Base-by-base conservation (phyloP, 306 rosid genomes). In the Argentina anserina region DNA sequence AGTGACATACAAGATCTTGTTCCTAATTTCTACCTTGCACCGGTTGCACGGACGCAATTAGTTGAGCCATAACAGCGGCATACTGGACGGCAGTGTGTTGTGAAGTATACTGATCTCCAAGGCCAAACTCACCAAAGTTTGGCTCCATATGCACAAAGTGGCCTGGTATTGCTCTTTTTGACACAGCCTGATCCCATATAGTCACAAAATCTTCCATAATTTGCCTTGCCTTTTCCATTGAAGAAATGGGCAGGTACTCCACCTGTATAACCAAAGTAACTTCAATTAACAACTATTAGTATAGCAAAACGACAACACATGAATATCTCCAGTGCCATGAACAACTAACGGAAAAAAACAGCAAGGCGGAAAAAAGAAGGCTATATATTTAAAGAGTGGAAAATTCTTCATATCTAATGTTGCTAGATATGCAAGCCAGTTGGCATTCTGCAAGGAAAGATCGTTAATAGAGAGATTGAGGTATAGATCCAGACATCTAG, bases 21-120 rank as follows among this genome's bases (percentile, higher is more conserved):
- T 55, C 33, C 88, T 88, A 89, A 66, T 65, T 88, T 81, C 97
- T 83, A 63, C 45, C 78, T 37, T 87, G 97, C 41, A 75, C 84
- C 40, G 82, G 76, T 43, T 81, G 88, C 49, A 81, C 92, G 2
- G 95, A 81, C 13, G 90, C 89, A 76, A 94, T 88, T 23, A 94
- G 77, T 55, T 91, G 96, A 71, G 92, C 90, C 80, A 94, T 79
- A 1, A 89, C 87, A 36, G 84, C 82, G 66, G 96, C 96, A 74
- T 91, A 91, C 69, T 91, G 99, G 75, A 94, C 87, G 4, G 95
- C 97, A 2, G 96, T 89, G 75, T 94, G 99, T 67, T 91, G 97
- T 36, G 85, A 65, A 34, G 91, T 83, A 63, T 87, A 94, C 73
- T 34, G 80, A 83, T 91, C 97, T 18, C 78, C 61, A 39, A 88